These are phyloP conservation scores for Verruconis gallopava DNA, from an alignment of 2,329 filamentous ascomycete species.

Conservation along the genomic window DNA sequence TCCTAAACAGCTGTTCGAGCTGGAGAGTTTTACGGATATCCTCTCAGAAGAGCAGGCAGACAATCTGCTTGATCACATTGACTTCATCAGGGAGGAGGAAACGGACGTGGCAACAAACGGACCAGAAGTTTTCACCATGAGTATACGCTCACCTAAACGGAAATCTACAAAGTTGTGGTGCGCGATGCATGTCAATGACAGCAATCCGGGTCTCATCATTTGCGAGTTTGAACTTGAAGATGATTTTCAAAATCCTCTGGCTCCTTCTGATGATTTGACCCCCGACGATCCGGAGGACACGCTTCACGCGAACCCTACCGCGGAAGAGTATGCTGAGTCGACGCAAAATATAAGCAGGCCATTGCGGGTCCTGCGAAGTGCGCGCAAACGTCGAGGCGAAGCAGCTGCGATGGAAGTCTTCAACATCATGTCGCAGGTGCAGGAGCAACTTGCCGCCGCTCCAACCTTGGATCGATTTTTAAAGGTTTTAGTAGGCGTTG, in stretches of 20 bases:
- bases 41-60: constrained; percentile 73
- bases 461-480: constrained; percentile 58
- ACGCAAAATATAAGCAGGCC: constrained; percentile 65
- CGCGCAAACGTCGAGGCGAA: constrained; percentile 62
- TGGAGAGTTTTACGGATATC: constrained; percentile 71
- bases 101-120: constrained; percentile 62
- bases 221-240: constrained; percentile 86
- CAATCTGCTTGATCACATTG: constrained; percentile 71
- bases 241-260: constrained; percentile 54
- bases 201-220: constrained; percentile 58
- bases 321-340: constrained; percentile 62
- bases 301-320: constrained; percentile 55
- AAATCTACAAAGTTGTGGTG: constrained; percentile 66
- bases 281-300: constrained; percentile 61
- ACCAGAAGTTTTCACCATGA: constrained; percentile 74
- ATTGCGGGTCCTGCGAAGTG: constrained; percentile 61
- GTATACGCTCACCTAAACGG: constrained; percentile 46
- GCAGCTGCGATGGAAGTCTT: constrained; percentile 81
- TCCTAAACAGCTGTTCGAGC: constrained; percentile 59
- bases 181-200: constrained; percentile 63
- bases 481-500: constrained; percentile 69
- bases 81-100: constrained; percentile 76
- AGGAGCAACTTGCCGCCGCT: constrained; percentile 69
- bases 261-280: constrained; percentile 43
- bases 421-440: constrained; percentile 82